Evolutionary conservation across 2,329 filamentous ascomycete species (phyloP).

Genomic region (Arthrobotrys pseudoclavata): DNA sequence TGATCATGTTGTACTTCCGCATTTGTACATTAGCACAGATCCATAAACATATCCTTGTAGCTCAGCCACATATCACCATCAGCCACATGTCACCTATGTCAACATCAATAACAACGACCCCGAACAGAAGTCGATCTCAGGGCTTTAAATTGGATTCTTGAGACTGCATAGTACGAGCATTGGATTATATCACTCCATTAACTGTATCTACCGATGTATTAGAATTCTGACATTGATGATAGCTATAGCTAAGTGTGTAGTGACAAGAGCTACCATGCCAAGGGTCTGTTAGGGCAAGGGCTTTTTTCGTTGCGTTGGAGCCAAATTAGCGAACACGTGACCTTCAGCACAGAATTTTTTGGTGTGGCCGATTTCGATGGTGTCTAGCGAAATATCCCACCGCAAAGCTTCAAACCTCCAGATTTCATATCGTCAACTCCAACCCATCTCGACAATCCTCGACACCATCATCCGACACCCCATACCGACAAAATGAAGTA

Average conservation of each 20-base stretch:
- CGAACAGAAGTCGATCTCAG: too few relatives aligned
- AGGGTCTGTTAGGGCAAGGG: slow-evolving; percentile 59
- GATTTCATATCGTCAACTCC: slow-evolving; percentile 48
- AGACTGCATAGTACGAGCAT: too few relatives aligned
- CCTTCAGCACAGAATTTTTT: slow-evolving; percentile 53
- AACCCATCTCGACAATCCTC: slow-evolving; percentile 35
- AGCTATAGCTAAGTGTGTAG: too few relatives aligned
- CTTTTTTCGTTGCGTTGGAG: slow-evolving; percentile 30
- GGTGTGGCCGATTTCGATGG: slow-evolving; percentile 50
- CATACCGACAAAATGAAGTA: slow-evolving; percentile 80
- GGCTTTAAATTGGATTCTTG: too few relatives aligned
- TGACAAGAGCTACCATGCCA: slow-evolving; percentile 5
- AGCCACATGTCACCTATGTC: background rate
- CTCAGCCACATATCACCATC: background rate
- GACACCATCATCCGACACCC: slow-evolving; percentile 40
- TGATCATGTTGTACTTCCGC: slow-evolving; percentile 37
- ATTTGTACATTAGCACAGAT: background rate
- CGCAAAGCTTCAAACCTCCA: slow-evolving; percentile 35
- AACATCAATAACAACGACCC: background rate
- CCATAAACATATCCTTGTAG: background rate
- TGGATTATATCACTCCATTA: too few relatives aligned
- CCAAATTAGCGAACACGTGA: slow-evolving; percentile 39
- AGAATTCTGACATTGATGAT: too few relatives aligned
- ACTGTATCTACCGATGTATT: too few relatives aligned
- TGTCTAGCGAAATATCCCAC: slow-evolving; percentile 57